phyloP scores from a whole-genome alignment of 106 monocot species.

The Agapanthus africanus region DNA sequence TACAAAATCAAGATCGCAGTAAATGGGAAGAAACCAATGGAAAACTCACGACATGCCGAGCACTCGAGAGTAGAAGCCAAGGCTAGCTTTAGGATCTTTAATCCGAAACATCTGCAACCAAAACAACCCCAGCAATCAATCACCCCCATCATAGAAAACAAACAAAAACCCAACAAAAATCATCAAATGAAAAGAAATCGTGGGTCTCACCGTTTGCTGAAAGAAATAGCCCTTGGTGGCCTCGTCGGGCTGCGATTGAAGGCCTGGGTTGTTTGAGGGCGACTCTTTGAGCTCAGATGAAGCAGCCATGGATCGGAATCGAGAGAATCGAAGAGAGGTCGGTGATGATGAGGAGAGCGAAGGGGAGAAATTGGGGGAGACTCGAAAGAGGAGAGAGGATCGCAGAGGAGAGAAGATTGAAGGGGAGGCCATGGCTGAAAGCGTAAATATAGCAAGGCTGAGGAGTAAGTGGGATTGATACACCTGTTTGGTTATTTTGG shows the following conservation, averaged over 20 bases:
- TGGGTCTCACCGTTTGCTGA: slow-evolving; percentile 74
- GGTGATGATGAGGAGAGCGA: slow-evolving; percentile 2
- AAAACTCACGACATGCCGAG: slow-evolving; percentile 92
- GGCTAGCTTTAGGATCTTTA: slow-evolving; percentile 91
- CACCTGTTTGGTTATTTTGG: too few species aligned
- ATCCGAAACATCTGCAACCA: slow-evolving; percentile 82
- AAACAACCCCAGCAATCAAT: not conserved
- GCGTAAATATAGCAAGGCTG: too few species aligned
- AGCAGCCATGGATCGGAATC: slow-evolving; percentile 30
- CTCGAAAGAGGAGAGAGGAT: slow-evolving; percentile 10
- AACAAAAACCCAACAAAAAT: not conserved
- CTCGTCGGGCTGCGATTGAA: slow-evolving; percentile 50
- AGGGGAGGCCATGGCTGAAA: slow-evolving; percentile 6
- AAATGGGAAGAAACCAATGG: not conserved
- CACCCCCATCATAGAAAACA: not conserved
- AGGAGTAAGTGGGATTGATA: too few species aligned
- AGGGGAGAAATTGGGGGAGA: slow-evolving; percentile 1
- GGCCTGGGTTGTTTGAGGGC: slow-evolving; percentile 82
- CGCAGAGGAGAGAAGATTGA: not conserved
- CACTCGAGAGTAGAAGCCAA: slow-evolving; percentile 94
- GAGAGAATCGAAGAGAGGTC: not conserved
- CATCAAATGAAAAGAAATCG: not conserved
- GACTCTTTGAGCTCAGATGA: slow-evolving; percentile 55
- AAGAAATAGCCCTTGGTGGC: slow-evolving; percentile 89
- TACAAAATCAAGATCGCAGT: not conserved